Evolutionary conservation across 164 flowering plant species (phyloP).

Genomic region (Malania oleifera): DNA sequence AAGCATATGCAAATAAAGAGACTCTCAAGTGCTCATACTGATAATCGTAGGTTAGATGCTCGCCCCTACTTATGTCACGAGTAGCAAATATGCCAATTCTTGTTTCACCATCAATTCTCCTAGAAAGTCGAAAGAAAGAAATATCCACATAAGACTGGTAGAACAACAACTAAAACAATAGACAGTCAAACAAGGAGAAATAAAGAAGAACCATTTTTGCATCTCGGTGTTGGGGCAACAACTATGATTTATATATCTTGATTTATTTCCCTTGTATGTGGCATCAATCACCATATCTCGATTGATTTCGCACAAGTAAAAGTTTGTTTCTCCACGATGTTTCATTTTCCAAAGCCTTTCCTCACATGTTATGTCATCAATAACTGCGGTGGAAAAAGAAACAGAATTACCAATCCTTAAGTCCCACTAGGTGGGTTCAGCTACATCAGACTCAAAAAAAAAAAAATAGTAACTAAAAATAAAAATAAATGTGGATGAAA

Average conservation of each 20-base stretch:
- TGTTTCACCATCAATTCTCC: conserved; percentile 95
- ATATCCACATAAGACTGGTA: conserved; percentile 4
- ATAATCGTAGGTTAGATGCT: conserved; percentile 92
- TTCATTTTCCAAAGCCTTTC: conserved; percentile 99
- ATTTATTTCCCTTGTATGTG: conserved; percentile 93
- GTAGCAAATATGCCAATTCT: conserved; percentile 97
- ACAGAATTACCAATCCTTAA: conserved; percentile 3
- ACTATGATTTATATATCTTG: conserved; percentile 97
- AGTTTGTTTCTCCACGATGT: conserved; percentile 87
- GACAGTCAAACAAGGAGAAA: conserved; percentile 10
- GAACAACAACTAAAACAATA: neutral
- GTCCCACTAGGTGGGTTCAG: too few species aligned
- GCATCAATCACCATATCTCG: conserved; percentile 99
- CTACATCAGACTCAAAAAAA: neutral
- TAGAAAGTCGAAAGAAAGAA: conserved; percentile 21
- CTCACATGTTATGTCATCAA: conserved; percentile 96
- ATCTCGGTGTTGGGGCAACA: conserved; percentile 97
- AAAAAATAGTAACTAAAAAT: neutral
- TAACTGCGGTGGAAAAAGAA: conserved; percentile 47
- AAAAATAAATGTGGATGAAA: neutral
- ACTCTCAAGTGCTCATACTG: conserved; percentile 51
- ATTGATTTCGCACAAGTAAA: conserved; percentile 91
- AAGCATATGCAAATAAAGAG: neutral
- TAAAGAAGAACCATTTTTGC: conserved; percentile 82
- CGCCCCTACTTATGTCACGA: conserved; percentile 76